Evolutionary conservation across 257 asterid species (phyloP).

Genomic region (Linaria vulgaris): DNA sequence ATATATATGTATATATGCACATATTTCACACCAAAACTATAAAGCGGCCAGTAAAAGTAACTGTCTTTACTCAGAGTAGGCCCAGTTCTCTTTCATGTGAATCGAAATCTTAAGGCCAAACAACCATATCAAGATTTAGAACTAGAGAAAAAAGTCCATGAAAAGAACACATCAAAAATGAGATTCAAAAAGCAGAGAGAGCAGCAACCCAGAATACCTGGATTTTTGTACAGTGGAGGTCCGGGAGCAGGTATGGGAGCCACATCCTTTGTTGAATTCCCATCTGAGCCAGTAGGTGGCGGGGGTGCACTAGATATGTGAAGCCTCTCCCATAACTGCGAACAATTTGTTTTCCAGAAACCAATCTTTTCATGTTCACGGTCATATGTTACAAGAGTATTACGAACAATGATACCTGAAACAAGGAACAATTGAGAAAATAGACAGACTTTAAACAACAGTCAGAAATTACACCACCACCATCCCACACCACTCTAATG

Average conservation of each 20-base stretch:
- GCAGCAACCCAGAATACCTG: slow-evolving; percentile 45
- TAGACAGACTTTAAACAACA: background rate
- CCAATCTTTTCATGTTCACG: slow-evolving; percentile 91
- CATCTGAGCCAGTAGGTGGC: slow-evolving; percentile 42
- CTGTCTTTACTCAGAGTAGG: background rate
- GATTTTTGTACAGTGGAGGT: slow-evolving; percentile 40
- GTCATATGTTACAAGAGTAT: slow-evolving; percentile 93
- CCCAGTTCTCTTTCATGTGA: background rate
- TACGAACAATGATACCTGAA: slow-evolving; percentile 90
- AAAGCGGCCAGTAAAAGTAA: background rate
- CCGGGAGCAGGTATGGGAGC: slow-evolving; percentile 64
- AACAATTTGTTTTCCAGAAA: slow-evolving; percentile 97
- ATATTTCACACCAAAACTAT: too few species aligned
- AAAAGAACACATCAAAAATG: slow-evolving; percentile 12
- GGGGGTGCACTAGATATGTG: slow-evolving; percentile 53
- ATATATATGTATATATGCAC: too few species aligned
- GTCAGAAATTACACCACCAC: background rate
- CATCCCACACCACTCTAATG: too few species aligned
- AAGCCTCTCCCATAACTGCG: slow-evolving; percentile 91
- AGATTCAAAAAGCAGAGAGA: slow-evolving; percentile 20
- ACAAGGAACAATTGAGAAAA: slow-evolving; percentile 21
- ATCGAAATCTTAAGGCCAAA: slow-evolving; percentile 5
- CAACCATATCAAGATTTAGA: slow-evolving; percentile 9
- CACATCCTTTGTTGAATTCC: slow-evolving; percentile 41
- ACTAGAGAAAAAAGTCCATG: slow-evolving; percentile 7